Evolutionary conservation across 208 protist species (phyloP), one percentile per base, ranked within the genome.

Genomic region (Lotmaria passim): DNA sequence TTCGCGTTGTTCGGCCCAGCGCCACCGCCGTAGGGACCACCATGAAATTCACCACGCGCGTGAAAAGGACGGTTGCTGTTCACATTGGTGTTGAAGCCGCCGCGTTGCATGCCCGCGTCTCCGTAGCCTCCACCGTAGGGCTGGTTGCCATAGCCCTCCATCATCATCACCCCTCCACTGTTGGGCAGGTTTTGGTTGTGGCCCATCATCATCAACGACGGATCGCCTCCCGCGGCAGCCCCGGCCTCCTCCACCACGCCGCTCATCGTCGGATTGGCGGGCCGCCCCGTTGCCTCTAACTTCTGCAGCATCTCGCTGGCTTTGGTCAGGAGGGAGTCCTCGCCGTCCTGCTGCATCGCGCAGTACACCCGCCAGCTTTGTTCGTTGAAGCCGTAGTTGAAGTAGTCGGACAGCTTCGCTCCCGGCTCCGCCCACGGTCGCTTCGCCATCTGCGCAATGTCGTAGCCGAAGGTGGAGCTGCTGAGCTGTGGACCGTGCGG

Each of bases 341-440:
- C 78, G 23, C 91, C 88, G 23, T 85, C 69, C 7, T 60, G 52
- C 78, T 96, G 91, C 85, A 93, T 85, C 6, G 78, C 78, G 48
- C 91, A 93, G 79, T 96, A 95, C 48, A 91, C 51, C 21, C 90
- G 70, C 92, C 92, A 96, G 56, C 85, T 96, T 23, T 65, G 75
- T 64, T 95, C 89, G 57, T 95, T 90, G 68, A 96, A 96, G 26
- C 92, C 92, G 71, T 95, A 96, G 81, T 96, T 96, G 74, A 96
- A 96, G 85, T 95, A 96, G 55, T 96, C 92, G 64, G 60, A 84
- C 30, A 82, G 46, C 73, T 94, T 93, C n/a, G 81, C 91, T 0
- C 70, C 87, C 2, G 91, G 91, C 41, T 90, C 81, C 12, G 79
- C 72, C 89, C 91, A 96, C 17, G 91, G 91, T 21, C 88, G 81